These are phyloP conservation scores for Ophiostoma sp. DNA, from an alignment of 2,329 filamentous ascomycete species.

Conservation along the genomic window DNA sequence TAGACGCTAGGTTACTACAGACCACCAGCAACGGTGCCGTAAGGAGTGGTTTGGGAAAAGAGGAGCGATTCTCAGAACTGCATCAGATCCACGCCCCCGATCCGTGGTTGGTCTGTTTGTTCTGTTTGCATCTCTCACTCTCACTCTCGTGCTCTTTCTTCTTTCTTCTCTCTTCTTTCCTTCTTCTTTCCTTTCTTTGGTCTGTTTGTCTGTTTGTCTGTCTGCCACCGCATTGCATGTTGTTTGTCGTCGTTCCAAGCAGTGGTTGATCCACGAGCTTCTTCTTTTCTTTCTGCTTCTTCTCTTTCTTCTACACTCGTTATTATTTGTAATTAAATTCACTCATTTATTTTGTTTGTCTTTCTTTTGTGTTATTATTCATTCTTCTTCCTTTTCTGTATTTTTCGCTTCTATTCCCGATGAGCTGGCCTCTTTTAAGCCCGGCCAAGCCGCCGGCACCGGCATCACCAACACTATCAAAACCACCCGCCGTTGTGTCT, in stretches of 20 bases:
- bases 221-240: background rate
- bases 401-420: background rate
- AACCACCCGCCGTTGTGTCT: background rate
- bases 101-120: background rate
- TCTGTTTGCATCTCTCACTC: background rate
- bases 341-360: background rate
- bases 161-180: background rate
- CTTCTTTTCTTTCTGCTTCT: background rate
- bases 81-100: conserved; percentile 1
- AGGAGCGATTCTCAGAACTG: conserved; percentile 8
- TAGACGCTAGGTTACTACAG: background rate
- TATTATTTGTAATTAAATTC: conserved; percentile 6
- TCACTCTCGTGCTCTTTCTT: background rate
- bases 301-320: conserved; percentile 9
- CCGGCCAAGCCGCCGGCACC: conserved; percentile 12
- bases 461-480: background rate
- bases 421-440: conserved; percentile 21
- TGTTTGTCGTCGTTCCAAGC: conserved; percentile 9
- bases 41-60: conserved; percentile 1
- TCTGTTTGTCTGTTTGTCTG: background rate
- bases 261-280: conserved; percentile 19
- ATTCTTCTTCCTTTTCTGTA: background rate
- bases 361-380: background rate
- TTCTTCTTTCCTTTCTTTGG: background rate
- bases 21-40: background rate